Evolutionary conservation across 805 yeast species (phyloP), one percentile per base, ranked within the genome.

Genomic region (Candida ipomoeae): DNA sequence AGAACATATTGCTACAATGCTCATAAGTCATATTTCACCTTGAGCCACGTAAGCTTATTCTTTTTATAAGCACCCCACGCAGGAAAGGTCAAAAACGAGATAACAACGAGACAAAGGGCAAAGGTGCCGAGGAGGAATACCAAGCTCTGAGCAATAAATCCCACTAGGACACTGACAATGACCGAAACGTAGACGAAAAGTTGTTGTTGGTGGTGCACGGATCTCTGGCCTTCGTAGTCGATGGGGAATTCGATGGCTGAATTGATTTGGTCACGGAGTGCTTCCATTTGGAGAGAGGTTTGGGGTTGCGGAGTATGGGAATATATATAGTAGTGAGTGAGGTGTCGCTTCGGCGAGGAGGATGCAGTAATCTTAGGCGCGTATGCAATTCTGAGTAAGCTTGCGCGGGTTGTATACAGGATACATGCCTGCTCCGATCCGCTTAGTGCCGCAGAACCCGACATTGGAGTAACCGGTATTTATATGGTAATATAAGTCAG

Each of bases 41-140:
- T 53, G 44, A 79, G 71, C 81, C 84, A 85, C 56, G 62, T 64
- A 26, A 74, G 67, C 33, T 79, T 80, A 51, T 78, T 63, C 56
- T 70, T 68, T 46, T 73, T 83, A 62, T 78, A 86, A 6, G 64
- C 55, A 2, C 84, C 75, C 74, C 84, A 86, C 23, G 85, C 76
- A 31, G 89, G 89, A 18, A 82, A 67, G 3, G 75, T 76, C 32
- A 64, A 49, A 29, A 62, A 29, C 5, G 75, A 57, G 18, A 58
- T 41, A 5, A 76, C 48, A 17, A 71, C 57, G 20, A 73, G 61
- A 10, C 65, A 65, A 3, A 55, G 59, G 10, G 64, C 70, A 61
- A 79, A 78, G 11, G 72, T 57, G 46, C 65, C 65, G 20, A 80
- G 54, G 6, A 78, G 60, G 40, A 63, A 55, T 4, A 57, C 48